Conservation (phyloP, 2,329 filamentous ascomycete species). For the Zasmidium angulare region DNA sequence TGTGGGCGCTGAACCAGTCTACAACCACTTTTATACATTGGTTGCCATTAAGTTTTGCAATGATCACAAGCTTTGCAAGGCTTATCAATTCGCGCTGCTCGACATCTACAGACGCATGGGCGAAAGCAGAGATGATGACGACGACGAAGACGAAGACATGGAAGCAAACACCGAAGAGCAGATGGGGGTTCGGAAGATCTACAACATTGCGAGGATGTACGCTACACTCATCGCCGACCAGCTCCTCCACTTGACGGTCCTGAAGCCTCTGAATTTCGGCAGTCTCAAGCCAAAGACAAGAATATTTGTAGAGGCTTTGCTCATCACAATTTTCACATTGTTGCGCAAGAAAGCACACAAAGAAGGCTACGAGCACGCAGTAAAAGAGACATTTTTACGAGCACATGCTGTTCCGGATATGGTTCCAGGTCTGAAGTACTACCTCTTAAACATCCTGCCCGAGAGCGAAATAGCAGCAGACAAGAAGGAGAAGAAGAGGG, state of each 20-base stretch:
- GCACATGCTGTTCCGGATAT: constrained; percentile 66
- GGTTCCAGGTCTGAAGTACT: constrained; percentile 73
- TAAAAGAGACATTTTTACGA: constrained; percentile 67
- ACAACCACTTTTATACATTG: constrained; percentile 92
- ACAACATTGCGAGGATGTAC: constrained; percentile 68
- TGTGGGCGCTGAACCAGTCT: constrained; percentile 74
- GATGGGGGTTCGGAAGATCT: constrained; percentile 59
- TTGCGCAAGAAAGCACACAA: constrained; percentile 39
- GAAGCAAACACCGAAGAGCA: constrained; percentile 55
- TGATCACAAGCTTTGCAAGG: constrained; percentile 72
- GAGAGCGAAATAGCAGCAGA: constrained; percentile 58
- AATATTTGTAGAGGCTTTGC: constrained; percentile 75
- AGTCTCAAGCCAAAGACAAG: constrained; percentile 74
- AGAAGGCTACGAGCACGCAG: constrained; percentile 51
- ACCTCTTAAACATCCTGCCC: constrained; percentile 71
- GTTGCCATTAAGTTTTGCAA: constrained; percentile 76
- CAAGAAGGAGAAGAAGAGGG: constrained; percentile 53
- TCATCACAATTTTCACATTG: constrained; percentile 71
- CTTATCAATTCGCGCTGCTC: constrained; percentile 85
- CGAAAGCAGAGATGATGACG: constrained; percentile 69
- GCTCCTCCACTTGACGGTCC: constrained; percentile 56
- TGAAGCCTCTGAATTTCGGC: constrained; percentile 73
- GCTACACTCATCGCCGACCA: constrained; percentile 62
- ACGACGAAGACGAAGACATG: constrained; percentile 40
- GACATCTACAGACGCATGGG: constrained; percentile 81